phyloP scores from a whole-genome alignment of 345 rosid genomes.

The Euphorbia peplus region DNA sequence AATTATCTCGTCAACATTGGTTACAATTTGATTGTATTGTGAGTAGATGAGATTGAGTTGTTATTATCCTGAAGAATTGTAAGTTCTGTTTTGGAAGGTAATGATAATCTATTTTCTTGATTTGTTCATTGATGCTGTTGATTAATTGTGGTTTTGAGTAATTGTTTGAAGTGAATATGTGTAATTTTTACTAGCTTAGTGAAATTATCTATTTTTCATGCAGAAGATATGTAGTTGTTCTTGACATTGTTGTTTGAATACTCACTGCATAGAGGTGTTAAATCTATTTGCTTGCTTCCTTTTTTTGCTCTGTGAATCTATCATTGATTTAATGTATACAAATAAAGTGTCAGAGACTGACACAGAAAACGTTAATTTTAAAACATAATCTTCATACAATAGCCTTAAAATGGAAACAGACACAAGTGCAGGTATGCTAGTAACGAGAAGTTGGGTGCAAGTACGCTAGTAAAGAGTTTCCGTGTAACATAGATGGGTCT shows the following conservation, averaged over 20 bases:
- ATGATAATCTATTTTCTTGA: neutral
- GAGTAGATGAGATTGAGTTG: neutral
- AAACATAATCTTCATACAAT: too few species aligned
- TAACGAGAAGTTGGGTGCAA: too few species aligned
- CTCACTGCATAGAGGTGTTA: neutral
- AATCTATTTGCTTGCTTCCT: neutral
- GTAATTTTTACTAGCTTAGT: constrained; percentile 14
- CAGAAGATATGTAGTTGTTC: constrained; percentile 20
- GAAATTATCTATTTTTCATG: constrained; percentile 12
- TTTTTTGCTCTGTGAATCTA: neutral
- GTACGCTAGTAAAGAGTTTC: too few species aligned
- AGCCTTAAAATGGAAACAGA: too few species aligned
- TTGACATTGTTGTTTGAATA: neutral
- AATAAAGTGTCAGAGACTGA: too few species aligned
- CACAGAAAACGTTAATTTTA: too few species aligned
- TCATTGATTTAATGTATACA: neutral
- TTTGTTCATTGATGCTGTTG: constrained; percentile 10
- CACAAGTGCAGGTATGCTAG: too few species aligned
- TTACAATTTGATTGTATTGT: constrained; percentile 5
- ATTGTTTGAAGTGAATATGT: constrained; percentile 5
- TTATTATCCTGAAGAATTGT: constrained; percentile 1
- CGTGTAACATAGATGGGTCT: too few species aligned
- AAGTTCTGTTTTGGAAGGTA: constrained; percentile 4
- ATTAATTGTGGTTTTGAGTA: neutral
- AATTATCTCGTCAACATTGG: constrained; percentile 26